These are phyloP conservation scores for Ceratocystis huliohia DNA, from an alignment of 2,329 filamentous ascomycete species.

Conservation along the genomic window DNA sequence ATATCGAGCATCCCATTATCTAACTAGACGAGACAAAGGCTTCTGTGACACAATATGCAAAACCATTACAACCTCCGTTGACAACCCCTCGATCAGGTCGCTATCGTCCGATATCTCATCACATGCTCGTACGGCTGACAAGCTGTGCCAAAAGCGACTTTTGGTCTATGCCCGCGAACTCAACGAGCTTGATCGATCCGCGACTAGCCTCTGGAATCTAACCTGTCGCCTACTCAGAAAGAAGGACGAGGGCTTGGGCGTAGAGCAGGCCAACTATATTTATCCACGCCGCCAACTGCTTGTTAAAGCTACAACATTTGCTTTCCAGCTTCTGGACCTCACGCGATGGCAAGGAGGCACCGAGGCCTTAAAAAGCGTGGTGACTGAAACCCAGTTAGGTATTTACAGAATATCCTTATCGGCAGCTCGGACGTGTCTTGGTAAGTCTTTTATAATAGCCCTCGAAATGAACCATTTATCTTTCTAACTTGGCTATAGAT, in stretches of 20 bases:
- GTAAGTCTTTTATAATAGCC: conserved; percentile 28
- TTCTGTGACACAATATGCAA: conserved; percentile 18
- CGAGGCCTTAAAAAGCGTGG: conserved; percentile 23
- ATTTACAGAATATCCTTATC: conserved; percentile 57
- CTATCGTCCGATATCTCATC: conserved; percentile 27
- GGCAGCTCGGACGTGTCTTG: conserved; percentile 49
- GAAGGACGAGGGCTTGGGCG: conserved; percentile 35
- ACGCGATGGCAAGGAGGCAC: conserved; percentile 30
- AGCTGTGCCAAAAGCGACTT: conserved; percentile 15
- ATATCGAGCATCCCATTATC: background rate
- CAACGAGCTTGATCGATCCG: conserved; percentile 41
- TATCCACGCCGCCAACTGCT: conserved; percentile 27
- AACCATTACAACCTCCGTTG: conserved; percentile 21
- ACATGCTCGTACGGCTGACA: conserved; percentile 24
- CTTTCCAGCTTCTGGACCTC: conserved; percentile 55
- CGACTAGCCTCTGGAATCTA: conserved; percentile 53
- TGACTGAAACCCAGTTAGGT: conserved; percentile 36
- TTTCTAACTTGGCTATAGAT: conserved; percentile 30
- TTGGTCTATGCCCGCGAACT: conserved; percentile 10
- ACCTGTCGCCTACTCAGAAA: conserved; percentile 44
- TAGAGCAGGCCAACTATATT: conserved; percentile 20
- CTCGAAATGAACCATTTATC: background rate
- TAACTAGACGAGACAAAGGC: conserved; percentile 6
- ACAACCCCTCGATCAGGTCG: conserved; percentile 22
- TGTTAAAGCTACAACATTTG: conserved; percentile 38